phyloP scores from a whole-genome alignment of 2,329 filamentous ascomycete genomes.

The Pezicula rhizophila region DNA sequence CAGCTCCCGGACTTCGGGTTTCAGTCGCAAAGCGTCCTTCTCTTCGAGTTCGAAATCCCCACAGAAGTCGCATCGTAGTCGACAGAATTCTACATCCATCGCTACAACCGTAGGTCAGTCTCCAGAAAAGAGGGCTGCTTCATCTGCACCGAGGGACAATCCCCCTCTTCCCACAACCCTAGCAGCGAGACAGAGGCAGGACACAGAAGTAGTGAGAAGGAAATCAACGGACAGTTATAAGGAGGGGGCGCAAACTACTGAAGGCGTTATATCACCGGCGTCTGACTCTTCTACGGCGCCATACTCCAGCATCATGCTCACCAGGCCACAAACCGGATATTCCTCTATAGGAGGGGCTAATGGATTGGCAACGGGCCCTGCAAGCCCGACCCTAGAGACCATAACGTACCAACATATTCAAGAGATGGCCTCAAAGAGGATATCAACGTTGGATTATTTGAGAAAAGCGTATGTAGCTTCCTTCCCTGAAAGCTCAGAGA shows the following conservation, averaged over 20 bases:
- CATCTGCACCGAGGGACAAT: constrained; percentile 2
- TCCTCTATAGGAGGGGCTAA: constrained; percentile 13
- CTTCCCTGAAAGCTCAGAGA: not conserved
- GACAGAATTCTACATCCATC: constrained; percentile 33
- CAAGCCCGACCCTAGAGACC: constrained; percentile 27
- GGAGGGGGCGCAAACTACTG: constrained; percentile 11
- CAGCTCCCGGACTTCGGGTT: constrained; percentile 42
- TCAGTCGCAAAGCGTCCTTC: constrained; percentile 48
- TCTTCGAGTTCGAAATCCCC: constrained; percentile 30
- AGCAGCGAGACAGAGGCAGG: not conserved
- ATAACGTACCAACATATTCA: constrained; percentile 59
- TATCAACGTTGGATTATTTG: constrained; percentile 89
- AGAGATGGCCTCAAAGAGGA: constrained; percentile 83
- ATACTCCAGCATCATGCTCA: constrained; percentile 25
- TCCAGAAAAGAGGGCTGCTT: constrained; percentile 10
- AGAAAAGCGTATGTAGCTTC: constrained; percentile 71
- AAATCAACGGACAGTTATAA: constrained; percentile 18
- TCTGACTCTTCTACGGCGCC: constrained; percentile 19
- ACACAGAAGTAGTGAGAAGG: constrained; percentile 2
- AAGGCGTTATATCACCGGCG: constrained; percentile 8
- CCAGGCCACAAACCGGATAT: constrained; percentile 21
- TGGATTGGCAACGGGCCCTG: constrained; percentile 12
- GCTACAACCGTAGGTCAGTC: constrained; percentile 5
- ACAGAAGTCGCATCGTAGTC: constrained; percentile 28
- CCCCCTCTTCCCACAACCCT: constrained; percentile 9